Conservation (phyloP, 225 moss, liverwort and hornwort species). For the Pseudoscleropodium purum region DNA sequence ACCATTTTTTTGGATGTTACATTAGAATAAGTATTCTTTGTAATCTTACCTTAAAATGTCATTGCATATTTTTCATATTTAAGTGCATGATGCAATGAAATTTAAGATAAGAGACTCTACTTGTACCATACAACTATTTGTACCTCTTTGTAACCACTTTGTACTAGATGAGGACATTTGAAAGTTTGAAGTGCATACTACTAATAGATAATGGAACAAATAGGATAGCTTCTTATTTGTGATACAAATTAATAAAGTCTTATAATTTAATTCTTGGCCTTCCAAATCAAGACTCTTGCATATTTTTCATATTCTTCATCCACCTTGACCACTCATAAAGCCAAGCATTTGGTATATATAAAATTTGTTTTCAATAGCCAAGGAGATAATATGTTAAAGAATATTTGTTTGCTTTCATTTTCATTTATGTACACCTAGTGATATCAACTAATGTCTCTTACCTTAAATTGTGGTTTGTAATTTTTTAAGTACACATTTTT, state of each 20-base stretch:
- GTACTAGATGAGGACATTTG: background rate
- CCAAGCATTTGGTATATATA: background rate
- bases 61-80: background rate
- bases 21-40: background rate
- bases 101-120: background rate
- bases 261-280: rapidly evolving
- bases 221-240: background rate
- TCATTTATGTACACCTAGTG: background rate
- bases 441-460: background rate
- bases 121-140: background rate
- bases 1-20: rapidly evolving
- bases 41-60: background rate
- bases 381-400: background rate
- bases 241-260: background rate
- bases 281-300: background rate
- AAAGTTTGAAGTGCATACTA: background rate
- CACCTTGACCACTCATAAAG: no score
- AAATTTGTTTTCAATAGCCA: background rate
- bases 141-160: background rate
- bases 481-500: background rate
- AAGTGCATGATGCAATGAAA: background rate
- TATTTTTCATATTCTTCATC: background rate
- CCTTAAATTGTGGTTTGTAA: background rate
- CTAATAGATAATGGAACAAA: background rate
- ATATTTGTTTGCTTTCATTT: background rate